Percentiles rank a stretch among this genome's conserved stretches.
phyloP scores from a whole-genome alignment of 2,329 filamentous ascomycete species.

The Ploettnerulaceae sp. region DNA sequence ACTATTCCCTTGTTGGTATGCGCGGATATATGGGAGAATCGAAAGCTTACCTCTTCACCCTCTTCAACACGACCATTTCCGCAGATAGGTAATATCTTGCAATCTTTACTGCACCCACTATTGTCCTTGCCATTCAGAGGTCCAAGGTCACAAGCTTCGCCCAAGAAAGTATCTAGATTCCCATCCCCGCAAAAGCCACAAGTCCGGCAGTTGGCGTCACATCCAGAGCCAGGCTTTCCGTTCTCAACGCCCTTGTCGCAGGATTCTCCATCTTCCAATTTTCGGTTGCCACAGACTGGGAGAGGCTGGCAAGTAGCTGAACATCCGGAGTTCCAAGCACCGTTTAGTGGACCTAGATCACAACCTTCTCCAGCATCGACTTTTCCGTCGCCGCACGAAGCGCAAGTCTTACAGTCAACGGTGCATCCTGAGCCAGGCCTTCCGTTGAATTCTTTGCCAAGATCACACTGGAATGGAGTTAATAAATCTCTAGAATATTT shows the following conservation, averaged over 20 bases:
- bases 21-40: not conserved
- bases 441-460: not conserved
- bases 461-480: no score
- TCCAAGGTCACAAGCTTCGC: constrained; percentile 5
- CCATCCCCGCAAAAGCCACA: constrained; percentile 7
- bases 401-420: not conserved
- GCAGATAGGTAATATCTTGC: not conserved
- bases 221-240: constrained; percentile 1
- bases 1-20: not conserved
- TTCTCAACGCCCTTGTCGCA: constrained; percentile 7
- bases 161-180: constrained; percentile 3
- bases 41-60: constrained; percentile 2
- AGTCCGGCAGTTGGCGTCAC: constrained; percentile 4
- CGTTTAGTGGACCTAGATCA: constrained; percentile 3
- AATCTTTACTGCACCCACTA: constrained; percentile 4
- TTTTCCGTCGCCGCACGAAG: constrained; percentile 1
- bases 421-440: constrained; percentile 2
- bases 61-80: constrained; percentile 1
- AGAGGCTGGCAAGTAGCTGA: not conserved
- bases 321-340: constrained; percentile 2
- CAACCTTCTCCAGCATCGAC: constrained; percentile 1
- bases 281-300: constrained; percentile 7
- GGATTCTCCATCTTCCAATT: constrained; percentile 2
- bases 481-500: no score
- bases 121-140: not conserved